These are phyloP conservation scores for Funneliformis mosseae DNA, from an alignment of 192 early-diverging fungal species.

Conservation along the genomic window DNA sequence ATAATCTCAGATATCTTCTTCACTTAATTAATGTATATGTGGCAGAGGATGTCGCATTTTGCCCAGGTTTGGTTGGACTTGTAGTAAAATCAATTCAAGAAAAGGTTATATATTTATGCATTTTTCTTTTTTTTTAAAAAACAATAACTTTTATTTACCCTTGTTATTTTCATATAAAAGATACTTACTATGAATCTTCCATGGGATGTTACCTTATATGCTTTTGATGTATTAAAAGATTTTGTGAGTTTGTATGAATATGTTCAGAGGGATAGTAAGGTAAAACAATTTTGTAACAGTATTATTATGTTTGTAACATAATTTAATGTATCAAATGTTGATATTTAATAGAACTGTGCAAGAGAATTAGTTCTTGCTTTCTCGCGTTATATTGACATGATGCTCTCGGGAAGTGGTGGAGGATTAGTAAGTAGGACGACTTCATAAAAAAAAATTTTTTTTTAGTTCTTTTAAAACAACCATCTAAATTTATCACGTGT, in stretches of 20 bases:
- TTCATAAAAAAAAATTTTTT: not conserved
- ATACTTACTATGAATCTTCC: slow-evolving; percentile 62
- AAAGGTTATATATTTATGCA: slow-evolving; percentile 52
- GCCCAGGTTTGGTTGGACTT: slow-evolving; percentile 67
- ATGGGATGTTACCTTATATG: slow-evolving; percentile 58
- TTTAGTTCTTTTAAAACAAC: not conserved
- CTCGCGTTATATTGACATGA: slow-evolving; percentile 70
- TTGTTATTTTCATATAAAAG: slow-evolving; percentile 34
- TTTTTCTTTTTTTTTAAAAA: not conserved
- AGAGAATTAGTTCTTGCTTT: slow-evolving; percentile 69
- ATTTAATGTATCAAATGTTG: not conserved
- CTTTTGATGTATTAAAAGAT: slow-evolving; percentile 66
- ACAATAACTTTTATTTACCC: too few relatives aligned
- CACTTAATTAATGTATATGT: slow-evolving; percentile 73
- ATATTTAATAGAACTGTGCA: slow-evolving; percentile 56
- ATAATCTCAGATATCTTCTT: slow-evolving; percentile 67
- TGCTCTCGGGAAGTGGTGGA: slow-evolving; percentile 42
- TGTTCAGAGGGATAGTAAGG: slow-evolving; percentile 68
- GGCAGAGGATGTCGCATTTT: slow-evolving; percentile 73
- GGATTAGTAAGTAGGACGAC: slow-evolving; percentile 19
- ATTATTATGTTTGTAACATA: not conserved
- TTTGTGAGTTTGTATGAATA: slow-evolving; percentile 65
- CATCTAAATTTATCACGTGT: too few relatives aligned
- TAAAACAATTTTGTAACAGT: slow-evolving; percentile 31
- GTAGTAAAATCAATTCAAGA: slow-evolving; percentile 76